phyloP scores from a whole-genome alignment of 257 asterid genomes.

The Orobanche coerulescens region DNA sequence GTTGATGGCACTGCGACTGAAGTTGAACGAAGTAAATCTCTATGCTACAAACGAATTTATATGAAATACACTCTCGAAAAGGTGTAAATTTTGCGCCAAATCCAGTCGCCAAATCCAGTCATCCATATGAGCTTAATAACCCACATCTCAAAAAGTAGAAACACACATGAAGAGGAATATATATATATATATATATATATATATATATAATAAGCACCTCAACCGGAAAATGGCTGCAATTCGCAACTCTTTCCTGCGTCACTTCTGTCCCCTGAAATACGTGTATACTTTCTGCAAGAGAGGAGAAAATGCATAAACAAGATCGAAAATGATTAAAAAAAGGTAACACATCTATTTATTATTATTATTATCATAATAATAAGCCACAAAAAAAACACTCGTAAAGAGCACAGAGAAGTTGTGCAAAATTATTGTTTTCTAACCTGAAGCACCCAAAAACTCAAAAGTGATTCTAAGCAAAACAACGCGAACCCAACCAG shows the following conservation, averaged over 20 bases:
- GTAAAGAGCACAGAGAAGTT: not conserved
- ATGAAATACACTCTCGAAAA: not conserved
- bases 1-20: too few relatives aligned
- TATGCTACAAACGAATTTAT: constrained; percentile 9
- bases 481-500: constrained; percentile 80
- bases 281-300: constrained; percentile 72
- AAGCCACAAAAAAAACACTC: not conserved
- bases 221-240: constrained; percentile 9
- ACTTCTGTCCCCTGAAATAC: constrained; percentile 81
- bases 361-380: too few relatives aligned
- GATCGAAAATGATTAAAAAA: not conserved
- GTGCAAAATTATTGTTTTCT: constrained; percentile 25
- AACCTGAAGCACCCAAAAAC: constrained; percentile 97
- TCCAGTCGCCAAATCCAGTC: constrained; percentile 10
- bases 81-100: not conserved
- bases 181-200: too few relatives aligned
- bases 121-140: constrained; percentile 15
- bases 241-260: constrained; percentile 18
- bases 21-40: too few relatives aligned
- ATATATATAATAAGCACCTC: constrained; percentile 28
- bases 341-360: not conserved
- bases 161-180: constrained; percentile 14
- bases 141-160: constrained; percentile 13
- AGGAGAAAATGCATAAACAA: constrained; percentile 7
- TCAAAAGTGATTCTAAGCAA: constrained; percentile 73